These are phyloP conservation scores for Halophytophthora batemanensis DNA, from an alignment of 352 stramenopile species.

Conservation along the genomic window DNA sequence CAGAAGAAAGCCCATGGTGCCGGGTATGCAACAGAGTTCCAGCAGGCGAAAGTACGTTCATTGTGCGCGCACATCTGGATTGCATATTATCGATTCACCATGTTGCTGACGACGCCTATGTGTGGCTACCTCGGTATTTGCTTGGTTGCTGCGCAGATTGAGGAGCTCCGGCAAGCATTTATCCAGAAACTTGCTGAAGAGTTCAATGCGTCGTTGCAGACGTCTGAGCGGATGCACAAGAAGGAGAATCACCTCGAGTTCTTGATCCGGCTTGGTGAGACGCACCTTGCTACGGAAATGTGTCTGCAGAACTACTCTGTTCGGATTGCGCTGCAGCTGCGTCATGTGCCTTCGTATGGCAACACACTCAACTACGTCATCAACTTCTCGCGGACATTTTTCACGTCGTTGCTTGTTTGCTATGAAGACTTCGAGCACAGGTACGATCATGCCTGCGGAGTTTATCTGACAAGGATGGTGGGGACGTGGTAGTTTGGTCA, in stretches of 20 bases:
- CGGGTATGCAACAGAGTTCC: conserved; percentile 31
- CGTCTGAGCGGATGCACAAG: conserved; percentile 78
- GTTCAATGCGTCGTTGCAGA: conserved; percentile 76
- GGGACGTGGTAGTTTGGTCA: too few relatives aligned
- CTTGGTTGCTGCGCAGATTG: conserved; percentile 26
- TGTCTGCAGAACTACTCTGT: conserved; percentile 83
- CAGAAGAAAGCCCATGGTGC: conserved; percentile 34
- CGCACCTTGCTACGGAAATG: conserved; percentile 69
- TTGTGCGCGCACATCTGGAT: too few relatives aligned
- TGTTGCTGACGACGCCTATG: background rate
- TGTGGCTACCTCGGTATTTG: background rate
- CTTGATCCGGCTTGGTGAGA: conserved; percentile 69
- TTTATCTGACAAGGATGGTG: too few relatives aligned
- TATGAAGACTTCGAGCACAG: conserved; percentile 80
- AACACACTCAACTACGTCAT: conserved; percentile 81
- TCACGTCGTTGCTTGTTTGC: conserved; percentile 81
- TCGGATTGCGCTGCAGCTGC: conserved; percentile 70
- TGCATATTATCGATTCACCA: background rate
- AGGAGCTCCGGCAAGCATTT: conserved; percentile 54
- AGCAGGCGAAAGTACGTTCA: conserved; percentile 39
- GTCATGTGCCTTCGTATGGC: conserved; percentile 67
- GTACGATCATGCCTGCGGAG: conserved; percentile 25
- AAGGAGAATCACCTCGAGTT: conserved; percentile 76
- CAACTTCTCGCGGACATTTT: conserved; percentile 79
- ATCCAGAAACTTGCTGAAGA: conserved; percentile 61